A percentile compares a stretch with the other conserved stretches of the same genome.
These are phyloP conservation scores for Aspergillus cavernicola DNA, from an alignment of 495 filamentous ascomycete genomes.

Conservation along the genomic window DNA sequence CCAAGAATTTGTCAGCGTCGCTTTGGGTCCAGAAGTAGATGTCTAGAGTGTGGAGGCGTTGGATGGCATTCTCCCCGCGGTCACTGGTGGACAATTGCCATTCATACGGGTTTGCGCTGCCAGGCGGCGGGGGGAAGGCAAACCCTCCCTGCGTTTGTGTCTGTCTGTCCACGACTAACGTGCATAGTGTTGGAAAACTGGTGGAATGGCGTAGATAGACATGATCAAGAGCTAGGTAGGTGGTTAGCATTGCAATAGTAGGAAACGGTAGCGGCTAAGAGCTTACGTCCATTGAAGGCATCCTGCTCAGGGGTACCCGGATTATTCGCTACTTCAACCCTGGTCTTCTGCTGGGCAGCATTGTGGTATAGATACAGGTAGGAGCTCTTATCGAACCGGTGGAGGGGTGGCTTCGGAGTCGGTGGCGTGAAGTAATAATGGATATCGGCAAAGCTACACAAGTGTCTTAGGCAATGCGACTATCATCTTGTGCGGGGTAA, in stretches of 20 bases:
- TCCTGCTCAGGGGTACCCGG: constrained; percentile 84
- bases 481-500: constrained; percentile 21
- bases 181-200: constrained; percentile 73
- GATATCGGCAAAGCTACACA: constrained; percentile 74
- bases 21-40: constrained; percentile 84
- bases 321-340: constrained; percentile 84
- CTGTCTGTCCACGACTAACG: constrained; percentile 64
- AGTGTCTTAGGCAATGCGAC: neutral
- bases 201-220: constrained; percentile 68
- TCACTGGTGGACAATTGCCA: constrained; percentile 79
- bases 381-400: constrained; percentile 85
- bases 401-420: constrained; percentile 65
- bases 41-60: constrained; percentile 77
- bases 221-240: constrained; percentile 54
- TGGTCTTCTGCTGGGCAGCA: constrained; percentile 59
- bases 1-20: constrained; percentile 71
- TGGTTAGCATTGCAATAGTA: constrained; percentile 7
- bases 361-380: constrained; percentile 87
- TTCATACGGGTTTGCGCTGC: constrained; percentile 48
- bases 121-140: constrained; percentile 31
- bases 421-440: constrained; percentile 84
- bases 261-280: neutral
- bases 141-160: constrained; percentile 16
- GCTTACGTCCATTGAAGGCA: constrained; percentile 79
- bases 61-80: constrained; percentile 62